Percentiles rank a stretch among this genome's conserved stretches.
Evolutionary conservation across 768 basidiomycete species (phyloP).

Genomic region (Psilocybe cyanescens): DNA sequence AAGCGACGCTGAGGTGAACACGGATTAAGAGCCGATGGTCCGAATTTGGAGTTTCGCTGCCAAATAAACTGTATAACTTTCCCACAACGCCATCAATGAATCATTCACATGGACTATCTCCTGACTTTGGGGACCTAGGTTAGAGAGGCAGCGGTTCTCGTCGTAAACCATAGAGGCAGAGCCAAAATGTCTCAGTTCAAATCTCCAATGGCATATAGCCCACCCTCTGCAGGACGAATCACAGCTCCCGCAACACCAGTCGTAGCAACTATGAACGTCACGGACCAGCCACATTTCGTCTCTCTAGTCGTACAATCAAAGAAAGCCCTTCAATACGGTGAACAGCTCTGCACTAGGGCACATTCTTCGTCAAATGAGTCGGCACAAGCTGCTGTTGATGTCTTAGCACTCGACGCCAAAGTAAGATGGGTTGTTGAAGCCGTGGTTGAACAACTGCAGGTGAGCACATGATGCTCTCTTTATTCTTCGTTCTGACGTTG

Average conservation of each 20-base stretch:
- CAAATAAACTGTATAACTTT: neutral
- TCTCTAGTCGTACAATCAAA: conserved; percentile 82
- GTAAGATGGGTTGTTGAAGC: conserved; percentile 79
- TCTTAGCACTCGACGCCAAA: conserved; percentile 79
- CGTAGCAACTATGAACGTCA: conserved; percentile 3
- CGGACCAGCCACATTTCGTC: conserved; percentile 61
- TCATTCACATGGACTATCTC: neutral
- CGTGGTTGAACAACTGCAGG: conserved; percentile 78
- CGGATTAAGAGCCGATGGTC: no score
- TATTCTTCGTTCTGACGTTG: neutral
- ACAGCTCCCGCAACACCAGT: conserved; percentile 7
- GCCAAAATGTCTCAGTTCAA: conserved; percentile 1
- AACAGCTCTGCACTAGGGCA: conserved; percentile 74
- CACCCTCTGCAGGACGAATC: conserved; percentile 1
- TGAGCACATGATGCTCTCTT: conserved; percentile 27
- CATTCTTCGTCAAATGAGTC: conserved; percentile 67
- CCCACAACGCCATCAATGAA: neutral
- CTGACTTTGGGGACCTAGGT: neutral
- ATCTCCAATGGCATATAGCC: conserved; percentile 2
- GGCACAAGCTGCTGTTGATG: conserved; percentile 67
- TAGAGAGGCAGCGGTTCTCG: neutral
- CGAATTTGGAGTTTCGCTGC: neutral
- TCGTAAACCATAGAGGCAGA: neutral
- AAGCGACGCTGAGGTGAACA: no score
- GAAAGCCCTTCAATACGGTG: conserved; percentile 79